Evolutionary conservation across 192 early-diverging fungal species (phyloP).

Genomic region (Rhizophlyctis rosea): DNA sequence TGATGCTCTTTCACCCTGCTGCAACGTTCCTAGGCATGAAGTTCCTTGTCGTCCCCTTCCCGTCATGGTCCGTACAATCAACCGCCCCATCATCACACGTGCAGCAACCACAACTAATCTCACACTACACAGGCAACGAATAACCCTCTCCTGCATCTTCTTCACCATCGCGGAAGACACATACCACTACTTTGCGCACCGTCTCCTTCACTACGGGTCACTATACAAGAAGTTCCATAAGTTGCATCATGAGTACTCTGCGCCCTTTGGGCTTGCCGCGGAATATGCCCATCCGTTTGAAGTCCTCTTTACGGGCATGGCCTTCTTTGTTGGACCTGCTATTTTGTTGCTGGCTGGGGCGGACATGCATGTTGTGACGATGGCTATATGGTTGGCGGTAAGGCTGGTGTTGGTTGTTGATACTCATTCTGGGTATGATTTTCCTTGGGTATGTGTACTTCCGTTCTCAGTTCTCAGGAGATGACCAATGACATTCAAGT

Average conservation of each 20-base stretch:
- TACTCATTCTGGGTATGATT: conserved; percentile 92
- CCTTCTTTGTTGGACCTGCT: conserved; percentile 78
- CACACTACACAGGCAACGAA: no score
- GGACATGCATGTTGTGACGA: conserved; percentile 73
- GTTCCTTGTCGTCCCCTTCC: conserved; percentile 79
- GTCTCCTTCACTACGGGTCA: conserved; percentile 79
- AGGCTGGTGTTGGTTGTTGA: conserved; percentile 81
- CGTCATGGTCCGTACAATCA: no score
- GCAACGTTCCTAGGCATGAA: conserved; percentile 82
- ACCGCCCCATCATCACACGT: no score
- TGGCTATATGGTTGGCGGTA: conserved; percentile 82
- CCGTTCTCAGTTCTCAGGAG: no score
- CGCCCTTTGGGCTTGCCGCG: conserved; percentile 81
- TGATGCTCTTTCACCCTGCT: conserved; percentile 82
- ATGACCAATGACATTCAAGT: no score
- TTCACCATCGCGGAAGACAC: conserved; percentile 86
- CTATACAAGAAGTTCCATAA: conserved; percentile 93
- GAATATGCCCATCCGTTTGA: conserved; percentile 91
- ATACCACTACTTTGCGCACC: conserved; percentile 89
- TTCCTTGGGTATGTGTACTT: no score
- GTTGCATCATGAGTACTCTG: conserved; percentile 87
- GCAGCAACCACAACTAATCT: no score
- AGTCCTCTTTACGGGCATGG: conserved; percentile 78
- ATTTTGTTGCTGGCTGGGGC: conserved; percentile 51
- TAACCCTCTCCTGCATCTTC: conserved; percentile 29